These are phyloP conservation scores for Melocanna baccifera DNA, from an alignment of 176 grass and related monocot species.

Conservation along the genomic window DNA sequence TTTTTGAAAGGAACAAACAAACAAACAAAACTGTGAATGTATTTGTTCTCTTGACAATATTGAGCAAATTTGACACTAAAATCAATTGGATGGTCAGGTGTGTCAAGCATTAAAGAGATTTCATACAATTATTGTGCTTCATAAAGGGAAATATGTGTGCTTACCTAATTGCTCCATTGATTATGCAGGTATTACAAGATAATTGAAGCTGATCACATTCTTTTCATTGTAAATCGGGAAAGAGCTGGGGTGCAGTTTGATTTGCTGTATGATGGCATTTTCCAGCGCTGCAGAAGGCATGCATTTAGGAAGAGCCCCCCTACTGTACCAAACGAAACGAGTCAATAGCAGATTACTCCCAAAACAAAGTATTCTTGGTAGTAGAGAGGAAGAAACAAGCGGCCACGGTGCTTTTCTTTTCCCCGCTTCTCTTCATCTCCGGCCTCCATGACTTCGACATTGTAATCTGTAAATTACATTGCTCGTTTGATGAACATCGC, in stretches of 20 bases:
- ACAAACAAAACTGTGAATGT: background rate
- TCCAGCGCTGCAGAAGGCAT: constrained; percentile 88
- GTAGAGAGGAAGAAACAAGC: constrained; percentile 25
- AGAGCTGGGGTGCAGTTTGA: constrained; percentile 96
- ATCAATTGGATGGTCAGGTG: background rate
- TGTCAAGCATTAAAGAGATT: background rate
- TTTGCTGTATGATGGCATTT: constrained; percentile 90
- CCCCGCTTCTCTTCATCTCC: background rate
- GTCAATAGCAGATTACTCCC: constrained; percentile 41
- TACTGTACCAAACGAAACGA: constrained; percentile 61
- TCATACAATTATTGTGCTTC: background rate
- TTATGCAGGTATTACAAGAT: constrained; percentile 90
- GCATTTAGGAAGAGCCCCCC: constrained; percentile 57
- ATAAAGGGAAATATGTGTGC: background rate
- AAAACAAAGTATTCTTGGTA: constrained; percentile 18
- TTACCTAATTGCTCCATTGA: background rate
- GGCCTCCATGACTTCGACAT: background rate
- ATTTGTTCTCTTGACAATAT: background rate
- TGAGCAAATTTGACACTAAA: background rate
- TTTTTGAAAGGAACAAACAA: no score
- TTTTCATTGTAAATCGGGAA: constrained; percentile 94
- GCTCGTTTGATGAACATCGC: background rate
- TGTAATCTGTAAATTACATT: constrained; percentile 38
- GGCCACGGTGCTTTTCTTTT: background rate
- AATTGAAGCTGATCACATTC: constrained; percentile 89